These are phyloP conservation scores for Talaromyces piceae DNA, from an alignment of 2,329 filamentous ascomycete species.

Conservation along the genomic window DNA sequence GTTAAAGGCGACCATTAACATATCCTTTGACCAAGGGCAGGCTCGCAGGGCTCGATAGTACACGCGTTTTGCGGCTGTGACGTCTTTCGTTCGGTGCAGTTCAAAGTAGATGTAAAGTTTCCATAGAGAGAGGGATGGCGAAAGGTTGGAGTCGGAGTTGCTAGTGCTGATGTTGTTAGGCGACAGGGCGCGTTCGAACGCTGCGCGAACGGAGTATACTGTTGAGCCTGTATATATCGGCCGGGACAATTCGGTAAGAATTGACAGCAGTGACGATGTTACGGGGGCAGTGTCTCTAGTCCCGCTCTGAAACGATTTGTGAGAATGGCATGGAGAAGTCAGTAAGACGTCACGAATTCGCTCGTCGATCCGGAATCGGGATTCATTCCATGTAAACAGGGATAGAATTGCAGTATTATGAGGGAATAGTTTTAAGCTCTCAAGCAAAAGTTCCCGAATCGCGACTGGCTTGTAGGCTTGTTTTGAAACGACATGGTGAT, in stretches of 20 bases:
- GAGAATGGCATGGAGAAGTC: conserved; percentile 19
- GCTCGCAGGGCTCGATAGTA: conserved; percentile 50
- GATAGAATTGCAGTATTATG: conserved; percentile 68
- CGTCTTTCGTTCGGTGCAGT: conserved; percentile 30
- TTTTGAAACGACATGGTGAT: conserved; percentile 54
- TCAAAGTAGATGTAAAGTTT: conserved; percentile 47
- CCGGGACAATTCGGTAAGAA: conserved; percentile 48
- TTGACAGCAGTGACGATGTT: conserved; percentile 47
- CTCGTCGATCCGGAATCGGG: conserved; percentile 65
- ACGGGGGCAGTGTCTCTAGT: conserved; percentile 24
- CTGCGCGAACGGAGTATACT: conserved; percentile 45
- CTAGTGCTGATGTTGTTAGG: conserved; percentile 10
- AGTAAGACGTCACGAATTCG: conserved; percentile 62
- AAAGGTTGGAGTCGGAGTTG: conserved; percentile 19
- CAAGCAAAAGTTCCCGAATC: conserved; percentile 54
- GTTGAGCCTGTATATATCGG: conserved; percentile 40
- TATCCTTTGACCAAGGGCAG: conserved; percentile 58
- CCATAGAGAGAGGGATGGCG: conserved; percentile 38
- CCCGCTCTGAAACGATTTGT: conserved; percentile 2
- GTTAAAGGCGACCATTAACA: conserved; percentile 50
- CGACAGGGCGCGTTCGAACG: conserved; percentile 49
- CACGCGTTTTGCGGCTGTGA: conserved; percentile 43
- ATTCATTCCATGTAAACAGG: conserved; percentile 66
- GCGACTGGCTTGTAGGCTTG: conserved; percentile 61
- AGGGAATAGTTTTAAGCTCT: conserved; percentile 60